Evolutionary conservation across 2,329 filamentous ascomycete species (phyloP).

Genomic region (Aureobasidium sp.): DNA sequence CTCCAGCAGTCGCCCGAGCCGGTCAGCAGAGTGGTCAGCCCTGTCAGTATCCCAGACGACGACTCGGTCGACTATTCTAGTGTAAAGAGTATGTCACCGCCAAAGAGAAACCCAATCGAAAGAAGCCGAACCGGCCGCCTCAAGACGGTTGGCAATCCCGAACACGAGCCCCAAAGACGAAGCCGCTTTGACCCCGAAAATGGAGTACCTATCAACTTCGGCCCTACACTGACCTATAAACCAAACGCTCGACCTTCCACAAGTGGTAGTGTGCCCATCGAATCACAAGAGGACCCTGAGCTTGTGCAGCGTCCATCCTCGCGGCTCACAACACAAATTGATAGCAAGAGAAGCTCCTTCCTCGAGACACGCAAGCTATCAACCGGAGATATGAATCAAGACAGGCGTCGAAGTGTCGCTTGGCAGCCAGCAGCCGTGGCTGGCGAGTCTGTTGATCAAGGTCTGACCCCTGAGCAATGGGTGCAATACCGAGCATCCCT

Average conservation of each 20-base stretch:
- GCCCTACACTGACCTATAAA: constrained; percentile 66
- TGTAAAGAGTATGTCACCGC: constrained; percentile 39
- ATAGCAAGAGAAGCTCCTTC: constrained; percentile 25
- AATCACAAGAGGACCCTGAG: neutral
- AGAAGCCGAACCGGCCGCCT: constrained; percentile 70
- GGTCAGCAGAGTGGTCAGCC: constrained; percentile 17
- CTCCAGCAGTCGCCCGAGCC: constrained; percentile 23
- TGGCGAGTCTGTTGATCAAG: constrained; percentile 39
- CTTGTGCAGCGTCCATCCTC: constrained; percentile 13
- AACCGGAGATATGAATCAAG: constrained; percentile 29
- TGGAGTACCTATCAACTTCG: constrained; percentile 72
- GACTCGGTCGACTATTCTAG: constrained; percentile 71
- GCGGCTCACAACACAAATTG: neutral
- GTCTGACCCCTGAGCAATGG: constrained; percentile 69
- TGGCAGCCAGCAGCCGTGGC: constrained; percentile 68
- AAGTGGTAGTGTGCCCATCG: constrained; percentile 29
- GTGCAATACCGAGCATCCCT: constrained; percentile 66
- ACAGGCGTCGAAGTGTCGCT: constrained; percentile 56
- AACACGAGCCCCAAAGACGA: constrained; percentile 37
- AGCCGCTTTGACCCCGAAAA: constrained; percentile 26
- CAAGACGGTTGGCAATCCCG: constrained; percentile 61
- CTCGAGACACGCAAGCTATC: constrained; percentile 24
- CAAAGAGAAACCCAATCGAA: constrained; percentile 46
- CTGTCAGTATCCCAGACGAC: constrained; percentile 49
- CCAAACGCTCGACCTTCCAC: constrained; percentile 49